Conservation (phyloP, 345 rosid species). For the Gossypium herbaceum region DNA sequence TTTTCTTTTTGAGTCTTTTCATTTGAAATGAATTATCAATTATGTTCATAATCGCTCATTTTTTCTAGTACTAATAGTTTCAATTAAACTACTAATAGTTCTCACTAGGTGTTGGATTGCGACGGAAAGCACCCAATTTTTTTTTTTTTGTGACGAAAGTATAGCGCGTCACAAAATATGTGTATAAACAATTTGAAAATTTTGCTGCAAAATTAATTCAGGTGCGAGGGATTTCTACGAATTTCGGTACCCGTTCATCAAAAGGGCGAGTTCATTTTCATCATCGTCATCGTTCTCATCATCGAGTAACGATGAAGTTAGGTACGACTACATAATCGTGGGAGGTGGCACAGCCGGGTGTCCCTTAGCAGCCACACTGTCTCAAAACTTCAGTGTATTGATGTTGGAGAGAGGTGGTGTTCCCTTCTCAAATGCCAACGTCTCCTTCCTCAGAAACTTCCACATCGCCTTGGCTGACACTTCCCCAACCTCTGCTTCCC, state of each 20-base stretch:
- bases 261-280: slow-evolving; percentile 72
- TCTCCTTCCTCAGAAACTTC: slow-evolving; percentile 73
- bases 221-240: slow-evolving; percentile 25
- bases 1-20: too few species aligned
- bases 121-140: background rate
- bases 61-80: too few species aligned
- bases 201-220: slow-evolving; percentile 23
- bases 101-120: background rate
- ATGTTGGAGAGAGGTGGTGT: slow-evolving; percentile 93
- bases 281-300: slow-evolving; percentile 27
- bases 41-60: too few species aligned
- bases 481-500: slow-evolving; percentile 81
- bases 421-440: slow-evolving; percentile 83
- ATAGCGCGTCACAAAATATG: background rate
- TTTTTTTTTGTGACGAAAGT: background rate
- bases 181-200: background rate
- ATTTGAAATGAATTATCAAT: too few species aligned
- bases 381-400: slow-evolving; percentile 72
- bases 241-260: slow-evolving; percentile 64
- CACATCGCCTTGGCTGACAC: slow-evolving; percentile 75
- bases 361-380: slow-evolving; percentile 87
- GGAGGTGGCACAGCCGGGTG: slow-evolving; percentile 99
- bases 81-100: too few species aligned
- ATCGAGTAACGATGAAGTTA: slow-evolving; percentile 35
- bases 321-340: slow-evolving; percentile 75